A percentile compares a stretch with the other conserved stretches of the same genome.
These are phyloP conservation scores for Crucibulum laeve DNA, from an alignment of 768 basidiomycete genomes.

Conservation along the genomic window DNA sequence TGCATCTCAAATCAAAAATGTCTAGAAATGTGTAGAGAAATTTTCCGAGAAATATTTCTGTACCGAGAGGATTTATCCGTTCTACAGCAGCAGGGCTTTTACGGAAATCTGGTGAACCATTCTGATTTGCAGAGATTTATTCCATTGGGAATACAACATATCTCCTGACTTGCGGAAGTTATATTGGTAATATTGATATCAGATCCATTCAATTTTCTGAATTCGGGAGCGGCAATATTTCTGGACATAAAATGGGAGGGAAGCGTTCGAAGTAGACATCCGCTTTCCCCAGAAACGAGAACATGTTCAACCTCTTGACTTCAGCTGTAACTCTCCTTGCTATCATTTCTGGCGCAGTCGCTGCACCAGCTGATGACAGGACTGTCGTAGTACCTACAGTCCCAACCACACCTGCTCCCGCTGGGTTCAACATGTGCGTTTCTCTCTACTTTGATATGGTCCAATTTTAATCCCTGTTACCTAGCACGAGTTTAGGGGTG, in stretches of 20 bases:
- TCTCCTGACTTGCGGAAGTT: no score
- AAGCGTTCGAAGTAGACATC: neutral
- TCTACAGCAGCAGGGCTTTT: no score
- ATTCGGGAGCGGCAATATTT: neutral
- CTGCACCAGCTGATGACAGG: slow-evolving; percentile 4
- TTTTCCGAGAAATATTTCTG: no score
- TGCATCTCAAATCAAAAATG: no score
- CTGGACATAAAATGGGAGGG: neutral
- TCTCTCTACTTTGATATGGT: neutral
- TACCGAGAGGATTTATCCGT: no score
- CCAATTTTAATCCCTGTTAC: neutral
- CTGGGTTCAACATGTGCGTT: slow-evolving; percentile 17
- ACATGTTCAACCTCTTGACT: neutral
- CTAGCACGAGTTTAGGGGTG: slow-evolving; percentile 16
- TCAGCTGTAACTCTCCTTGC: slow-evolving; percentile 5
- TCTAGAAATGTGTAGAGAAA: no score
- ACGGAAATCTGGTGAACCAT: no score
- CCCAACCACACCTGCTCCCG: slow-evolving; percentile 13
- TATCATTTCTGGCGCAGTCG: slow-evolving; percentile 3
- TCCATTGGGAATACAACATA: no score
- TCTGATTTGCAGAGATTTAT: no score
- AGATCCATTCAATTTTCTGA: neutral
- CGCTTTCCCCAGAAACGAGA: neutral
- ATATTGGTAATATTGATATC: no score
- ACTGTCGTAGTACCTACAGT: neutral